Base-by-base conservation (phyloP, 257 asterid species). In the Gynochthodes officinalis region DNA sequence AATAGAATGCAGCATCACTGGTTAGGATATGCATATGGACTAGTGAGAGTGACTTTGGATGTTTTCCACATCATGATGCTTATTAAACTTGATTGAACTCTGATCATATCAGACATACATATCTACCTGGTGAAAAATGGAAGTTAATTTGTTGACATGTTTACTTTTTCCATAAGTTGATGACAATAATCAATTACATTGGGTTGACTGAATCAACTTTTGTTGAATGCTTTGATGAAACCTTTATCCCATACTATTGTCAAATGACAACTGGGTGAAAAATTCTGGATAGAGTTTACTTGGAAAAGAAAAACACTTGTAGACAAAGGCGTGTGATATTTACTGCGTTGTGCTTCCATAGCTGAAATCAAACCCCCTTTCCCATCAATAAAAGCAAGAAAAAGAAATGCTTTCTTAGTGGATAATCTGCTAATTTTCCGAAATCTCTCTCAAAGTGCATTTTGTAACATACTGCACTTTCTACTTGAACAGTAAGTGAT, bases 211-310 rank as follows among this genome's bases (percentile, higher is more conserved):
- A 42, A 32, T 18, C 65, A 30, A 32, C 42, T 28, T 30, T 30
- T 59, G 65, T 35, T 59, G 43, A 23, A 44, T 67, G 42, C 59
- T 67, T n/a, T 65, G 54, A n/a, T 10, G 37, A 65, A 43, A 42
- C 55, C 23, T 64, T n/a, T 3, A 64, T 23, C n/a, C 2, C 37
- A 10, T 57, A 2, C 1, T 57, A 37, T 57, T 60, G 42, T 60
- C 30, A 60, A 19, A 28, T 21, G n/a, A 53, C 59, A 19, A 0
- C 59, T 53, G 59, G 27, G 27, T 2, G n/a, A 19, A 28, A 53
- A n/a, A 53, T 53, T 48, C 15, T n/a, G 30, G 59, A 16, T 53
- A 23, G 59, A 53, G 12, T n/a, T 32, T 30, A 28, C 11, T 59
- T 32, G 30, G 23, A 59, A 12, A 15, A 33, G 23, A 59, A 12